Evolutionary conservation across 345 rosid species (phyloP), one percentile per base, ranked within the genome.

Genomic region (Triadica sebifera): DNA sequence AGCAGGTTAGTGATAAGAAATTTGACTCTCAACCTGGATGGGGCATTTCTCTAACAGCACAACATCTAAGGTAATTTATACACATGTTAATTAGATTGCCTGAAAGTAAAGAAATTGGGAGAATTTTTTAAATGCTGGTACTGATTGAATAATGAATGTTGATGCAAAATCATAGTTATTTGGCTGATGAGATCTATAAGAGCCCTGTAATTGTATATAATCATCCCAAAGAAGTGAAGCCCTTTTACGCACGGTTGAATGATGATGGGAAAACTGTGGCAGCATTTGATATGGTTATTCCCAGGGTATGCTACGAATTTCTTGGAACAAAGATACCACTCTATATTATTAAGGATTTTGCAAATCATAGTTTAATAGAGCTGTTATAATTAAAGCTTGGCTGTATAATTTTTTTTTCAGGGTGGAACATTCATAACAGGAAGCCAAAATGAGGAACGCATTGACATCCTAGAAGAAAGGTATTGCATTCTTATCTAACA

Each of bases 251-350:
- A 11, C 83, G 96, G 67, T 72, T 86, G 83, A 94, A 94, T 69
- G 87, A 83, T 56, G 98, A 92, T 76, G 86, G 86, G 62, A 74
- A 79, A 71, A 94, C 97, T 53, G 98, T 89, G 65, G 97, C 98
- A 65, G 92, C 98, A 73, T 94, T 94, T 71, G 98, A 94, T 65
- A 72, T 94, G 88, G 88, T 91, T 57, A 76, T 92, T n/a, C 97
- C 98, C 22, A 83, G 82, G 95, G 98, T 90, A 78, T 75, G 76
- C 67, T 67, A 34, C 47, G 0, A 6, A 43, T 52, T 52, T 52
- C 56, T 5, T 12, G 15, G 8, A 29, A 62, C 66, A 34, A 29
- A 60, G 25, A 25, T 29, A 29, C 39, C 25, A 59, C 39, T 29
- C 11, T 4, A 1, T 19, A 29, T 29, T 59, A 0, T 22, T 10